These are phyloP conservation scores for Diaporthe citriasiana DNA, from an alignment of 2,329 filamentous ascomycete genomes.

Conservation along the genomic window DNA sequence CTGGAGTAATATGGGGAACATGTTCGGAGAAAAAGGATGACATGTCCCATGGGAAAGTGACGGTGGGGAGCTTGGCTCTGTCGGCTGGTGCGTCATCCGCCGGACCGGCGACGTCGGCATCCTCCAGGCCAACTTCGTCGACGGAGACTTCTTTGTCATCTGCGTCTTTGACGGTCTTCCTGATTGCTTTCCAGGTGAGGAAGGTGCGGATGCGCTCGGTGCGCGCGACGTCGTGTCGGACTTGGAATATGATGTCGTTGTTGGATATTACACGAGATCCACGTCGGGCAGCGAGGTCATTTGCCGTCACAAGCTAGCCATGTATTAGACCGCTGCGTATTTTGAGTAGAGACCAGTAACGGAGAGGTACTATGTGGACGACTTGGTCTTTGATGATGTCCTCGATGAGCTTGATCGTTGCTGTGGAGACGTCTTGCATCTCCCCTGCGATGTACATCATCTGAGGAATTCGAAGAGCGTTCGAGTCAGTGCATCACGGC, in stretches of 20 bases:
- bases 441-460: constrained; percentile 99
- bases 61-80: background rate
- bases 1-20: background rate
- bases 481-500: background rate
- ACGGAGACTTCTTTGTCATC: constrained; percentile 87
- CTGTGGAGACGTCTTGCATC: constrained; percentile 88
- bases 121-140: constrained; percentile 79
- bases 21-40: background rate
- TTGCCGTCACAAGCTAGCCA: background rate
- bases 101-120: constrained; percentile 70
- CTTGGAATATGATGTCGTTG: constrained; percentile 95
- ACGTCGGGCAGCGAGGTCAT: constrained; percentile 85
- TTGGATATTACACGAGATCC: constrained; percentile 92
- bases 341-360: no score
- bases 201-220: constrained; percentile 96
- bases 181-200: constrained; percentile 97
- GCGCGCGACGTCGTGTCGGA: constrained; percentile 96
- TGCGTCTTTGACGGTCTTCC: constrained; percentile 96
- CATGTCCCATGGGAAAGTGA: background rate
- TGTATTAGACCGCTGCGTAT: background rate
- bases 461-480: constrained; percentile 80
- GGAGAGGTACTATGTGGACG: constrained; percentile 81
- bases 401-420: constrained; percentile 96
- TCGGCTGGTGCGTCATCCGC: constrained; percentile 73
- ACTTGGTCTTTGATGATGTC: constrained; percentile 98